Conservation (phyloP, 2,329 filamentous ascomycete species). For the Diaporthe amygdali region DNA sequence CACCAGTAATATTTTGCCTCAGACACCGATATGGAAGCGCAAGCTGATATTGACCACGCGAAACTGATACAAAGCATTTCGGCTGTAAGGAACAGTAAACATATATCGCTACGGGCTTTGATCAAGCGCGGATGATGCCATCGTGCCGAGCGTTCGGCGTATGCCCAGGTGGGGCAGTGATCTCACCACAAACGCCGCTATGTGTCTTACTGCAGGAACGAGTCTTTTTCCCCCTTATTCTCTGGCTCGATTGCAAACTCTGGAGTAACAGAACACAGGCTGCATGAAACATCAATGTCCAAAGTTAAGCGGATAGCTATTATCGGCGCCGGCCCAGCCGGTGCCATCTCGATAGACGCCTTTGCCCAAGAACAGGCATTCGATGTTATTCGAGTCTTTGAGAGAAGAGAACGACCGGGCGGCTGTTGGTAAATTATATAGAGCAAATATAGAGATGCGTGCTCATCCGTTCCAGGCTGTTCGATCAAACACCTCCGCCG, state of each 20-base stretch:
- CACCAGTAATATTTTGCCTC: neutral
- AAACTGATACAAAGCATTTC: neutral
- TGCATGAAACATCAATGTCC: conserved; percentile 14
- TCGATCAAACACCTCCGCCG: conserved; percentile 41
- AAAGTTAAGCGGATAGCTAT: conserved; percentile 49
- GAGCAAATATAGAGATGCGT: conserved; percentile 3
- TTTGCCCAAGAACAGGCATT: conserved; percentile 60
- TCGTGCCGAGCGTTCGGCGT: neutral
- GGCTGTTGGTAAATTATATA: conserved; percentile 54
- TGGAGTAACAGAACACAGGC: too few species aligned
- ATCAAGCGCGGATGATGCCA: neutral
- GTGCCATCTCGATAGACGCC: conserved; percentile 62
- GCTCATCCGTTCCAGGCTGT: neutral
- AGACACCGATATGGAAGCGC: neutral
- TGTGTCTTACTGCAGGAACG: neutral
- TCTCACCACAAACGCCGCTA: neutral
- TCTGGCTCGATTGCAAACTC: too few species aligned
- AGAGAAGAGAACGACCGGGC: conserved; percentile 57
- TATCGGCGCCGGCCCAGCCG: conserved; percentile 62
- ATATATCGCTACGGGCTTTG: neutral
- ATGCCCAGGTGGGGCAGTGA: neutral
- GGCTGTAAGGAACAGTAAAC: neutral
- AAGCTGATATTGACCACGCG: neutral
- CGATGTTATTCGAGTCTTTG: conserved; percentile 61
- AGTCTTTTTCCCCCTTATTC: neutral